Conservation (phyloP, 2,329 filamentous ascomycete genomes). For the Ophiostoma sp. region DNA sequence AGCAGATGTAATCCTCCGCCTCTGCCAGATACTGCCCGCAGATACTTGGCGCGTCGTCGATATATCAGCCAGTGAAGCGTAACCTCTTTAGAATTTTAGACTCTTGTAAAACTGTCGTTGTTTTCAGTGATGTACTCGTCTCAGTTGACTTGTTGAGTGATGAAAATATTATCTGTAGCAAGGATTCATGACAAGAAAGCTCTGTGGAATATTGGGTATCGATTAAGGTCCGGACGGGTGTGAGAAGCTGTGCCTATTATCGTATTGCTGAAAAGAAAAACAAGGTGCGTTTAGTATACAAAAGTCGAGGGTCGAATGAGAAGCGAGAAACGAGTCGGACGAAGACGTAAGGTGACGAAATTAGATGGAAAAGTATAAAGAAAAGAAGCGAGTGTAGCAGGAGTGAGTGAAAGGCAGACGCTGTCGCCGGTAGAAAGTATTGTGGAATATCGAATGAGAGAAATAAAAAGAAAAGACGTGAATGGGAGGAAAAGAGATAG, state of each 20-base stretch:
- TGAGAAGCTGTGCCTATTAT: constrained; percentile 2
- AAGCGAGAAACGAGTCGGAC: background rate
- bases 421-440: background rate
- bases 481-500: background rate
- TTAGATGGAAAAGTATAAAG: background rate
- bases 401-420: constrained; percentile 11
- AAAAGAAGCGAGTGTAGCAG: constrained; percentile 9
- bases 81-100: background rate
- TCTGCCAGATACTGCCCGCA: constrained; percentile 10
- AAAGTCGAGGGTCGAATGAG: background rate
- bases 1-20: constrained; percentile 26
- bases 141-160: background rate
- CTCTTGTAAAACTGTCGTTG: background rate
- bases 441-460: background rate
- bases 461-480: background rate
- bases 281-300: background rate
- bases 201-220: background rate
- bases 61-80: constrained; percentile 1
- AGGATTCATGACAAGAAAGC: background rate
- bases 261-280: background rate
- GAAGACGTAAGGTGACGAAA: background rate
- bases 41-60: constrained; percentile 1
- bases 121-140: background rate
- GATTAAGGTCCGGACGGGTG: constrained; percentile 7
- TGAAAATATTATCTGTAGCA: background rate